Conservation (phyloP, 2,329 filamentous ascomycete genomes). For the Epichloe coenophiala region DNA sequence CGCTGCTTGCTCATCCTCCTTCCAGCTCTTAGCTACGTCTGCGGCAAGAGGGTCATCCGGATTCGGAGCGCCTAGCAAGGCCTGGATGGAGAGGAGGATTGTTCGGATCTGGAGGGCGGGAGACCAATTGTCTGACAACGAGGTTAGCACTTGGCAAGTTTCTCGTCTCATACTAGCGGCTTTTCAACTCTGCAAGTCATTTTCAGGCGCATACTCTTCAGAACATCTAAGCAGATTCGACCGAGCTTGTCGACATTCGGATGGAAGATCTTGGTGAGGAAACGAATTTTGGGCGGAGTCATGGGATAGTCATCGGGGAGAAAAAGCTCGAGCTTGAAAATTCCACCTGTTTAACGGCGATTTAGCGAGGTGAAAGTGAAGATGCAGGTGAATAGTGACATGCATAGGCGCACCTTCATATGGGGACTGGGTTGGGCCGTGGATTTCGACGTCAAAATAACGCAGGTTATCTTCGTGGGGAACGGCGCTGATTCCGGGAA, state of each 20-base stretch:
- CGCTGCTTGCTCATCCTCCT: constrained; percentile 84
- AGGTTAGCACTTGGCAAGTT: neutral
- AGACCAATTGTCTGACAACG: constrained; percentile 79
- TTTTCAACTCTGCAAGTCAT: neutral
- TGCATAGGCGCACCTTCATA: constrained; percentile 61
- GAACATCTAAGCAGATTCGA: constrained; percentile 89
- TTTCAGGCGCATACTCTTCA: constrained; percentile 60
- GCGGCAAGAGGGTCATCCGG: constrained; percentile 97
- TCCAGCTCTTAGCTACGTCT: constrained; percentile 96
- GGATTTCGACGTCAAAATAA: constrained; percentile 96
- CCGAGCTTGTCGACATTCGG: constrained; percentile 97
- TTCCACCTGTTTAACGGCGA: constrained; percentile 38
- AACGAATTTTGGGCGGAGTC: constrained; percentile 96
- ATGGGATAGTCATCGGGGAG: constrained; percentile 98
- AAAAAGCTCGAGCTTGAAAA: constrained; percentile 96
- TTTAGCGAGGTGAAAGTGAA: constrained; percentile 2
- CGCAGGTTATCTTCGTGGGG: constrained; percentile 95
- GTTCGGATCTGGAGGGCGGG: constrained; percentile 95
- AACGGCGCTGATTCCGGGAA: constrained; percentile 88
- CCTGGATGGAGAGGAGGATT: constrained; percentile 97
- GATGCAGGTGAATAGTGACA: neutral
- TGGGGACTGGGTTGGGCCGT: constrained; percentile 81
- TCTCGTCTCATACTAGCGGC: neutral
- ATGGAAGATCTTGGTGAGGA: constrained; percentile 98
- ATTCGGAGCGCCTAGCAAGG: constrained; percentile 87